Evolutionary conservation across 2,329 filamentous ascomycete species (phyloP).

Genomic region (Exophiala xenobiotica): DNA sequence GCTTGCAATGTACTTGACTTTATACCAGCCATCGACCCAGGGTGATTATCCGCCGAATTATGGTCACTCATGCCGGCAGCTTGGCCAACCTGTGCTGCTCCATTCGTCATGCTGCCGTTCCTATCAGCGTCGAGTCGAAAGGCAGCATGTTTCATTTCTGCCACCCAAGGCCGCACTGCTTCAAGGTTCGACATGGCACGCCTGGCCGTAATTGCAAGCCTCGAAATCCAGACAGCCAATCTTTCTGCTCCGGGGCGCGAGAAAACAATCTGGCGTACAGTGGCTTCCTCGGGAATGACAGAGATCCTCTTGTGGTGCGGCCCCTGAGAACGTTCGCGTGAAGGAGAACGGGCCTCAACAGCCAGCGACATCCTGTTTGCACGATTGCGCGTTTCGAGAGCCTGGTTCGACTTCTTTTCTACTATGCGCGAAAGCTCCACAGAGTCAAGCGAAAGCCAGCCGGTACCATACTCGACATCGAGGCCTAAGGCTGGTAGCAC

Average conservation of each 20-base stretch:
- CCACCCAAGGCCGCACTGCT: conserved; percentile 38
- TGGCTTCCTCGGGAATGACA: conserved; percentile 11
- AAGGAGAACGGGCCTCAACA: conserved; percentile 5
- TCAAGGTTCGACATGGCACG: conserved; percentile 76
- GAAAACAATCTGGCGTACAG: conserved; percentile 1
- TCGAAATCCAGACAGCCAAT: conserved; percentile 76
- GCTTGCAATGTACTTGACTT: conserved; percentile 52
- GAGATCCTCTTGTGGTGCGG: conserved; percentile 12
- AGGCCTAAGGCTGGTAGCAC: conserved; percentile 14
- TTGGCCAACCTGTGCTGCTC: not conserved
- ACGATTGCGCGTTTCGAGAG: not conserved
- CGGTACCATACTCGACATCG: conserved; percentile 11
- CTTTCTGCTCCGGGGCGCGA: conserved; percentile 66
- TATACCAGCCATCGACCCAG: conserved; percentile 16
- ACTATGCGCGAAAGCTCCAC: conserved; percentile 17
- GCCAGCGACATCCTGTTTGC: conserved; percentile 14
- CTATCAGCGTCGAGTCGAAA: not conserved
- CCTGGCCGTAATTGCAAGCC: conserved; percentile 76
- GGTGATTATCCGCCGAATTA: not conserved
- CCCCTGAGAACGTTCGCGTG: conserved; percentile 20
- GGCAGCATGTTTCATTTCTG: conserved; percentile 11
- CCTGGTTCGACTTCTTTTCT: not conserved
- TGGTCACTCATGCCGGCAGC: conserved; percentile 1
- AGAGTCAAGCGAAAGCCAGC: conserved; percentile 15
- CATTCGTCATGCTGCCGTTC: not conserved